Evolutionary conservation across 2,329 filamentous ascomycete genomes (phyloP).

Genomic region (Neophaeococcomyces mojaviensis): DNA sequence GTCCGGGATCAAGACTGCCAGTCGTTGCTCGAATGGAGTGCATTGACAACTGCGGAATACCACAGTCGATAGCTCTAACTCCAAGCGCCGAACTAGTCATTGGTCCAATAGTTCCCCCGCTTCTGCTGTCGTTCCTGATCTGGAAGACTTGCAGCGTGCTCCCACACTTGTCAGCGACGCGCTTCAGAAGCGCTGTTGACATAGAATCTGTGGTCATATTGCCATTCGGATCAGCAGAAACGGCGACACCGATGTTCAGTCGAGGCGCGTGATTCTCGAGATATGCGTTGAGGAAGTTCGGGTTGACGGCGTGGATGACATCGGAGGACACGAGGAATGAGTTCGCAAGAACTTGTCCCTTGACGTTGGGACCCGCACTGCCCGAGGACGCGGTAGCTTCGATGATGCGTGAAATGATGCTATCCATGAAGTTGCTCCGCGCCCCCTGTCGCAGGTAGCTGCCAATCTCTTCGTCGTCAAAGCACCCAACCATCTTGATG

Average conservation of each 20-base stretch:
- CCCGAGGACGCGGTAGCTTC: conserved; percentile 43
- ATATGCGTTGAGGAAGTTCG: conserved; percentile 82
- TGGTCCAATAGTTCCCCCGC: conserved; percentile 90
- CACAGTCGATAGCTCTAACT: conserved; percentile 75
- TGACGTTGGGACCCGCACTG: conserved; percentile 42
- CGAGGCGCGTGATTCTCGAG: conserved; percentile 77
- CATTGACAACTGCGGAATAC: conserved; percentile 89
- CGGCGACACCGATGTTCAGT: conserved; percentile 77
- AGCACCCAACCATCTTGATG: conserved; percentile 86
- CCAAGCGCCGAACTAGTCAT: conserved; percentile 76
- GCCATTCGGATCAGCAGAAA: conserved; percentile 78
- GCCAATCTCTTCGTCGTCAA: conserved; percentile 95
- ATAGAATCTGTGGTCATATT: conserved; percentile 94
- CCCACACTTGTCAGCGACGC: conserved; percentile 66
- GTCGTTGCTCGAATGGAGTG: conserved; percentile 86
- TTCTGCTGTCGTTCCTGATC: conserved; percentile 84
- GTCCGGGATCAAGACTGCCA: conserved; percentile 73
- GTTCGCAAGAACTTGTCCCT: conserved; percentile 79
- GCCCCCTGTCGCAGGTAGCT: conserved; percentile 86
- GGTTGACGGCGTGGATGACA: conserved; percentile 88
- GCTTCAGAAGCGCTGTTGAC: conserved; percentile 70
- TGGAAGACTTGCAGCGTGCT: conserved; percentile 79
- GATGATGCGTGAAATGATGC: conserved; percentile 70
- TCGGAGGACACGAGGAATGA: conserved; percentile 90
- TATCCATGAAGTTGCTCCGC: conserved; percentile 76